These are phyloP conservation scores for Cryptococcus wingfieldii DNA, from an alignment of 1,284 basidiomycete genomes.

Conservation along the genomic window DNA sequence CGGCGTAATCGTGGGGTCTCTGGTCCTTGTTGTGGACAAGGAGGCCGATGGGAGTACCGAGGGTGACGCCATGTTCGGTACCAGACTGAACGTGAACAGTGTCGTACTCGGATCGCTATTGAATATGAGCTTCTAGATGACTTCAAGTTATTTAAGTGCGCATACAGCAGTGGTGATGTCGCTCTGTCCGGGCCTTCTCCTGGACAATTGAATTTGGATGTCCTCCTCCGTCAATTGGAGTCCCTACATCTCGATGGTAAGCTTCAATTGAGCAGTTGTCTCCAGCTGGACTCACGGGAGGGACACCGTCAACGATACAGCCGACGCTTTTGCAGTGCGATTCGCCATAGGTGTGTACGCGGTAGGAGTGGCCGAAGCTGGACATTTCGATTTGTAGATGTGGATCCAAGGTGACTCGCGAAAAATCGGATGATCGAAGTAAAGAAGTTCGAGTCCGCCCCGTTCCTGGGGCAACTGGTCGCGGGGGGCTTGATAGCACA, in stretches of 20 bases:
- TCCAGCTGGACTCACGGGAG: conserved; percentile 66
- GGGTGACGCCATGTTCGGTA: conserved; percentile 85
- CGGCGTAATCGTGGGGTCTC: conserved; percentile 95
- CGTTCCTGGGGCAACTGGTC: not conserved
- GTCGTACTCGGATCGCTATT: conserved; percentile 92
- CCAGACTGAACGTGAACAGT: conserved; percentile 92
- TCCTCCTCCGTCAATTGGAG: conserved; percentile 74
- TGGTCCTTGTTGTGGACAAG: conserved; percentile 98
- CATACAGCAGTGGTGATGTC: conserved; percentile 91
- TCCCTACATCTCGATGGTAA: conserved; percentile 56
- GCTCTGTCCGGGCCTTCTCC: conserved; percentile 91
- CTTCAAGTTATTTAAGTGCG: too few species aligned
- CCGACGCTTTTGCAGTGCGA: conserved; percentile 96
- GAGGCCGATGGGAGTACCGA: conserved; percentile 94
- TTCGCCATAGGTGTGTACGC: conserved; percentile 97
- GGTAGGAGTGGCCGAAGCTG: conserved; percentile 82
- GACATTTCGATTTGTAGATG: conserved; percentile 61
- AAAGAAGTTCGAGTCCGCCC: conserved; percentile 1
- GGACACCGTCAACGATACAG: conserved; percentile 94
- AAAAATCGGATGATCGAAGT: not conserved
- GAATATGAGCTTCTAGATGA: not conserved
- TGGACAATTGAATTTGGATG: conserved; percentile 86
- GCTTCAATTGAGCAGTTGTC: not conserved
- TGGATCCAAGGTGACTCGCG: conserved; percentile 3
- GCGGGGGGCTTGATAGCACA: not conserved